Evolutionary conservation across 192 early-diverging fungal species (phyloP), one percentile per base, ranked within the genome.

Genomic region (Coemansia sp.): DNA sequence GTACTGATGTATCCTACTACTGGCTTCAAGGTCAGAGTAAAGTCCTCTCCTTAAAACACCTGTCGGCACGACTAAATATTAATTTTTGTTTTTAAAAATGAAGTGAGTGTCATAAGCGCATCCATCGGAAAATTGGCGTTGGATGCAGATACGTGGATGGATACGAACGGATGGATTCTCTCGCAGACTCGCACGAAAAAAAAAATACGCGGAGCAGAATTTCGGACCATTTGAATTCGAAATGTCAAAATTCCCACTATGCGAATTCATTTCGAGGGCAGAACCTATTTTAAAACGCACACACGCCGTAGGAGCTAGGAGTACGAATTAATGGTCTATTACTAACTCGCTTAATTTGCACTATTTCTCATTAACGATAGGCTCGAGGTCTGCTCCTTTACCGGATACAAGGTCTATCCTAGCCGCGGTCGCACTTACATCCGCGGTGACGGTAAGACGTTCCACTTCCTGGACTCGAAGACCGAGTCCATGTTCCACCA

Each of bases 381-480:
- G 89, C 87, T 91, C 76, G 93, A 95, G 86, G 87, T 89, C 79
- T 98, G 96, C 90, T 90, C 92, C 79, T 98, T 99, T 85, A 97
- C 95, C 73, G 94, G 95, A 75, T 93, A 92, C 90, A 98, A 98
- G 91, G 98, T 99, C 92, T 98, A 99, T 90, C 98, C 98, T 63
- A 94, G 93, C 82, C 94, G 94, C 85, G 98, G 98, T 69, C 94
- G 92, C 89, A 87, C 92, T 66, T 99, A 88, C 80, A 90, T 99
- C 77, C 92, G 92, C 63, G 69, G 85, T 68, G 98, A 99, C 92
- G 91, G 84, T 67, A 70, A 78, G 66, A 86, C 86, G 76, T 98
- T 93, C 94, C 95, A 92, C 76, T 98, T 99, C 87, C 85, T 98
- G 82, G 94, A 92, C 89, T 94, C 94, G 62, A 99, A 99, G 92